These are phyloP conservation scores for Holtermannia corniformis DNA, from an alignment of 768 basidiomycete species.

Conservation along the genomic window DNA sequence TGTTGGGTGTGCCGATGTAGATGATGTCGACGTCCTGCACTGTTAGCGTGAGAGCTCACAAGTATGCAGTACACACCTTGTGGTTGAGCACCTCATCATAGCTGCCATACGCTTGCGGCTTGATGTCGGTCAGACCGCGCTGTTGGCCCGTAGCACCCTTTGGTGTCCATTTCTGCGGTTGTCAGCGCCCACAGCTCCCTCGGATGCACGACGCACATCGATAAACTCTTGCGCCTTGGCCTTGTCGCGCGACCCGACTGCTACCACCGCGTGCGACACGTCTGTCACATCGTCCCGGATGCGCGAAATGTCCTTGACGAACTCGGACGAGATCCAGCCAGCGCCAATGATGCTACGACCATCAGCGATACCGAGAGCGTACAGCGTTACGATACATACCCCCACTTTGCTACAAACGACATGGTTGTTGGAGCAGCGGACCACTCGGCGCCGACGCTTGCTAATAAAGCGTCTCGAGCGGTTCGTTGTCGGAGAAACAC, in stretches of 20 bases:
- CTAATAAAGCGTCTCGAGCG: too few relatives aligned
- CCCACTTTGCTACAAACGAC: background rate
- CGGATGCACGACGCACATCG: background rate
- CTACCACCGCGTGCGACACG: constrained; percentile 34
- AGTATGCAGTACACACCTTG: constrained; percentile 9
- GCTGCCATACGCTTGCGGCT: constrained; percentile 21
- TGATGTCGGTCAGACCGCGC: constrained; percentile 15
- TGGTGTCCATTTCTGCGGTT: constrained; percentile 9
- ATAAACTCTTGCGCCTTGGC: constrained; percentile 35
- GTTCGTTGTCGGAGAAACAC: too few relatives aligned
- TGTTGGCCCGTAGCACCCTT: constrained; percentile 27
- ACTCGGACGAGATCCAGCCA: constrained; percentile 24
- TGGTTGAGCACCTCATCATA: constrained; percentile 34
- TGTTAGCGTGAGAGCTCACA: background rate
- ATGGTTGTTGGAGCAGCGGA: too few relatives aligned
- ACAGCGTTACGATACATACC: background rate
- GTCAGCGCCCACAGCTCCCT: background rate
- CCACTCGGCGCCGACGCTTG: too few relatives aligned
- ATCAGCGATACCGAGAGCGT: background rate
- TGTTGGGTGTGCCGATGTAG: constrained; percentile 41
- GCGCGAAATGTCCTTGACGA: constrained; percentile 27
- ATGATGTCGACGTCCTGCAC: constrained; percentile 35
- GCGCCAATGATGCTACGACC: background rate
- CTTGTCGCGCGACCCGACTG: constrained; percentile 28
- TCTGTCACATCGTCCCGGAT: constrained; percentile 18